A percentile compares a stretch with the other conserved stretches of the same genome.
phyloP scores from a whole-genome alignment of 2,329 filamentous ascomycete species.

The Pseudogymnoascus sp. region DNA sequence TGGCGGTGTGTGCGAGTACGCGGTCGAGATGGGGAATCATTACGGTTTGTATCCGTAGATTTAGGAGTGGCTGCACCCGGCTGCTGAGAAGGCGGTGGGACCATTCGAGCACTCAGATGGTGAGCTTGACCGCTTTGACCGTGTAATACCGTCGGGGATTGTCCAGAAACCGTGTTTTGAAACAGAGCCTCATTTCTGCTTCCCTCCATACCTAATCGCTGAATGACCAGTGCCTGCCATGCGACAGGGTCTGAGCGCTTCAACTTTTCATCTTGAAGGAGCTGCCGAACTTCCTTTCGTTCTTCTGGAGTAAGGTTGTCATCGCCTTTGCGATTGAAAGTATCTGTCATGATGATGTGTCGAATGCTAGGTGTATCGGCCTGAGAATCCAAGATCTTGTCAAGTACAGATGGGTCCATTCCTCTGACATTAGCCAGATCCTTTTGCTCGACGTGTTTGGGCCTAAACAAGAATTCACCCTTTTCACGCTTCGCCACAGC shows the following conservation, averaged over 20 bases:
- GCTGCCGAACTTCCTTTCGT: conserved; percentile 44
- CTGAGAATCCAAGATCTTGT: conserved; percentile 51
- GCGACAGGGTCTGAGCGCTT: conserved; percentile 22
- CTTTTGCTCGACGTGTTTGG: conserved; percentile 44
- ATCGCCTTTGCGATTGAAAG: conserved; percentile 63
- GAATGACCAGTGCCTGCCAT: neutral
- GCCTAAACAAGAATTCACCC: conserved; percentile 52
- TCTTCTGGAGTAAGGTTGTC: conserved; percentile 59
- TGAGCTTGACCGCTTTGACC: neutral
- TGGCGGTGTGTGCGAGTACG: neutral
- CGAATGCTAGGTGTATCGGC: conserved; percentile 41
- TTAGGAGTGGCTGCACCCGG: neutral
- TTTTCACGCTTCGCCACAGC: conserved; percentile 53
- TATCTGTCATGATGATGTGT: conserved; percentile 61
- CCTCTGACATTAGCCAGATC: conserved; percentile 49
- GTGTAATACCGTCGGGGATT: neutral
- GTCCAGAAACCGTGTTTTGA: neutral
- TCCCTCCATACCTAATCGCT: neutral
- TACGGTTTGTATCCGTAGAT: neutral
- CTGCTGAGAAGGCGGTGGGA: neutral
- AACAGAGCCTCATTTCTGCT: neutral
- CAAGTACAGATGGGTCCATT: conserved; percentile 54
- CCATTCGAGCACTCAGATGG: neutral
- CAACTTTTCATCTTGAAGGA: conserved; percentile 31
- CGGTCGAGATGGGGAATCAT: neutral